phyloP scores from a whole-genome alignment of 2,329 filamentous ascomycete species.

The Tetracladium maxilliforme region DNA sequence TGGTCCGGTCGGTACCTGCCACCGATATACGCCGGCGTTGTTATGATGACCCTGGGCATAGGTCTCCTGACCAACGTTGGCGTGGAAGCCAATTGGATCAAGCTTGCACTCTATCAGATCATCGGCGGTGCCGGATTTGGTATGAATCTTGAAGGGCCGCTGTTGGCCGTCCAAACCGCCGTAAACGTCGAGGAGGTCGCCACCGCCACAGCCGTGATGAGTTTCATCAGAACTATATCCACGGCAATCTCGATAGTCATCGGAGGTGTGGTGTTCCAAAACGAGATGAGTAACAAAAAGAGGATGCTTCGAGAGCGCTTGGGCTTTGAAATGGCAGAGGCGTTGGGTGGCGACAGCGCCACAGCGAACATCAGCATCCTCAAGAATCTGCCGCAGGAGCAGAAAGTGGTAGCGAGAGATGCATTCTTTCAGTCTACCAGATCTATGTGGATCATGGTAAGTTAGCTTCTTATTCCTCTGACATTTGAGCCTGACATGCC shows the following conservation, averaged over 20 bases:
- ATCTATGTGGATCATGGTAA: too few relatives aligned
- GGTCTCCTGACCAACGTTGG: conserved; percentile 26
- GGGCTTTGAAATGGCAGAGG: too few relatives aligned
- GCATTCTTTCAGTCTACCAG: too few relatives aligned
- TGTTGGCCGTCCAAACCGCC: conserved; percentile 35
- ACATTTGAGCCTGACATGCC: too few relatives aligned
- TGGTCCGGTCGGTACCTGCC: conserved; percentile 27
- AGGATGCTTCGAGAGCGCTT: too few relatives aligned
- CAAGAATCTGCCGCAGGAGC: too few relatives aligned
- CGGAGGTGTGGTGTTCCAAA: conserved; percentile 34
- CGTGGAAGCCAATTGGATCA: conserved; percentile 15
- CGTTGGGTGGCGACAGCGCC: too few relatives aligned
- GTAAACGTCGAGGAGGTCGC: conserved; percentile 21
- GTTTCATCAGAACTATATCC: conserved; percentile 26
- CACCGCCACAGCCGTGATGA: conserved; percentile 31
- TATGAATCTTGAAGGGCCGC: conserved; percentile 33
- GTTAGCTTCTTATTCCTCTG: too few relatives aligned
- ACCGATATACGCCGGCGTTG: conserved; percentile 24
- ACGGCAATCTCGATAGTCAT: conserved; percentile 31
- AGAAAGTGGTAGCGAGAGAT: too few relatives aligned
- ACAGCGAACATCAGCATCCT: too few relatives aligned
- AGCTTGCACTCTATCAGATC: conserved; percentile 30
- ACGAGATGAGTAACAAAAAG: too few relatives aligned
- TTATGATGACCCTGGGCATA: conserved; percentile 23
- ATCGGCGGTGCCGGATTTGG: conserved; percentile 33